phyloP scores from a whole-genome alignment of 2,329 filamentous ascomycete genomes.

The Xylariaceae sp. region DNA sequence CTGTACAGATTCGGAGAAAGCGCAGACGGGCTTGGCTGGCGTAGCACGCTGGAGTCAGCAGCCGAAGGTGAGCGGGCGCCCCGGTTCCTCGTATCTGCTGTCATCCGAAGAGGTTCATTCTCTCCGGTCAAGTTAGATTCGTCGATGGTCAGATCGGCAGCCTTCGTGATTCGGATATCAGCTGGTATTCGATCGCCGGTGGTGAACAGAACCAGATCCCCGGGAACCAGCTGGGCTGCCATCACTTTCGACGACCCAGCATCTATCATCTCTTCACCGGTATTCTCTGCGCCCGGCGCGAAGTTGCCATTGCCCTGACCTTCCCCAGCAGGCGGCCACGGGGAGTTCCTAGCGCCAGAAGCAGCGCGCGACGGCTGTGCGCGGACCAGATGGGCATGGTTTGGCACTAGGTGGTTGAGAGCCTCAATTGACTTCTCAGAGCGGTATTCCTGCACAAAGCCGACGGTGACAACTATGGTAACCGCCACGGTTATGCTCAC shows the following conservation, averaged over 20 bases:
- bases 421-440: slow-evolving; percentile 97
- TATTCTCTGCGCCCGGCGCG: slow-evolving; percentile 46
- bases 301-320: slow-evolving; percentile 41
- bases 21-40: slow-evolving; percentile 31
- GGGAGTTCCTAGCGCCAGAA: slow-evolving; percentile 27
- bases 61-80: slow-evolving; percentile 19
- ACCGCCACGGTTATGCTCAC: slow-evolving; percentile 93
- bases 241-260: slow-evolving; percentile 76
- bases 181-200: slow-evolving; percentile 95
- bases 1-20: slow-evolving; percentile 47
- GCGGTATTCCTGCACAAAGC: slow-evolving; percentile 94
- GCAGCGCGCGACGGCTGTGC: slow-evolving; percentile 33
- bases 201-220: slow-evolving; percentile 87
- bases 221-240: slow-evolving; percentile 80
- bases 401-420: slow-evolving; percentile 85
- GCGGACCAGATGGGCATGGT: slow-evolving; percentile 91
- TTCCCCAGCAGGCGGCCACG: slow-evolving; percentile 41
- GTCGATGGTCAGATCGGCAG: slow-evolving; percentile 85
- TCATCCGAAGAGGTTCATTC: slow-evolving; percentile 84
- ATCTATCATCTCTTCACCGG: slow-evolving; percentile 58
- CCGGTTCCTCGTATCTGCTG: slow-evolving; percentile 48
- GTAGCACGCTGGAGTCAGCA: slow-evolving; percentile 24
- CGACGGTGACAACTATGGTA: slow-evolving; percentile 92
- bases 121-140: slow-evolving; percentile 96
- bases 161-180: slow-evolving; percentile 87